phyloP scores from a whole-genome alignment of 2,329 filamentous ascomycete species.

The Pestalotiopsis sp. region DNA sequence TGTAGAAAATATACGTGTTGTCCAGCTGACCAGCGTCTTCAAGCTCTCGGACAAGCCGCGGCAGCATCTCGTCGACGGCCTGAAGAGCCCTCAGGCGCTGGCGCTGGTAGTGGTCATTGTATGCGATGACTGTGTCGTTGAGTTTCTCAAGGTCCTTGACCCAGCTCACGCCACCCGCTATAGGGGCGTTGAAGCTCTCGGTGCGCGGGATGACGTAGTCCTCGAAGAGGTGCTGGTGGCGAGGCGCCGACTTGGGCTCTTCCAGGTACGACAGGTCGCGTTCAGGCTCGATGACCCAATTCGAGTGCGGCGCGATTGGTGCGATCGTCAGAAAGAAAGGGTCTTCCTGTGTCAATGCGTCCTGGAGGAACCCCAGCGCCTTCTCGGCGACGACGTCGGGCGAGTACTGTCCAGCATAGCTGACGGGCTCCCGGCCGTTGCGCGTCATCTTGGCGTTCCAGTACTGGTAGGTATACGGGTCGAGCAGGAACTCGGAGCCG shows the following conservation, averaged over 20 bases:
- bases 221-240: conserved; percentile 65
- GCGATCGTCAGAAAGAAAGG: conserved; percentile 72
- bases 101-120: conserved; percentile 55
- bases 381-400: conserved; percentile 63
- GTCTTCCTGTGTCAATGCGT: conserved; percentile 53
- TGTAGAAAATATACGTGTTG: conserved; percentile 61
- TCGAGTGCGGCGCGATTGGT: conserved; percentile 68
- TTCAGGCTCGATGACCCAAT: conserved; percentile 30
- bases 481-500: conserved; percentile 27
- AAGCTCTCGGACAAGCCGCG: conserved; percentile 43
- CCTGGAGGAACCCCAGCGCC: conserved; percentile 61
- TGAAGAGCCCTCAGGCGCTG: conserved; percentile 51
- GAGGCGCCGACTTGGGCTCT: conserved; percentile 59
- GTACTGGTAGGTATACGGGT: conserved; percentile 71
- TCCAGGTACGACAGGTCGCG: conserved; percentile 38
- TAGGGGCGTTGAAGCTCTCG: conserved; percentile 60
- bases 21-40: conserved; percentile 57
- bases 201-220: conserved; percentile 63
- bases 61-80: conserved; percentile 56
- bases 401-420: conserved; percentile 37
- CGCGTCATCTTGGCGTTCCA: conserved; percentile 66
- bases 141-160: background rate
- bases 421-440: conserved; percentile 50
- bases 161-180: background rate
- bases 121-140: conserved; percentile 48